Base-by-base conservation (phyloP, 345 rosid genomes). In the Raphanus raphanistrum region DNA sequence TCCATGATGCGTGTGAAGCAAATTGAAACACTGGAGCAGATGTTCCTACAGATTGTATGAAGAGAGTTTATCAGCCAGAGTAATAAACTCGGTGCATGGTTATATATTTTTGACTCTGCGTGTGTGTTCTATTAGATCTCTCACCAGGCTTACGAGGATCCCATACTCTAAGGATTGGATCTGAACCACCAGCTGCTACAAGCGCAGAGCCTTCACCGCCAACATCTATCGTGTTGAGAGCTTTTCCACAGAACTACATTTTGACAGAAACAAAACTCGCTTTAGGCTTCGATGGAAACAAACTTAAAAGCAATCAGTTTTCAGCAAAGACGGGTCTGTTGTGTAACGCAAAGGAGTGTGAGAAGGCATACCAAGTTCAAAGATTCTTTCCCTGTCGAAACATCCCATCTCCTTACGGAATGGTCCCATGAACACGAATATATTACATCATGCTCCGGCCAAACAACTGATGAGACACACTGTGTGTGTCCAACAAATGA, bases 71-170 rank as follows among this genome's bases (percentile, higher is more conserved):
- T 64, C 38, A 71, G 15, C 72, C 2, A 50, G 8, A 2, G 27
- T 48, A 11, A 59, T 33, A 13, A 72, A 9, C 26, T 31, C 27
- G 3, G 75, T 54, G 74, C 29, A 4, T 74, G 75, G 64, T 73
- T 12, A 58, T 32, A 71, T 38, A 57, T 26, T 59, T 59, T 74
- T 60, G 66, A 54, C 31, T 63, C 12, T 4, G 32, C 5, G 5
- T 62, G 63, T 62, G 63, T 33, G 35, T 74, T 36, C 52, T 8
- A 65, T 55, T 54, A 68, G 27, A 73, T 48, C 36, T 76, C 75
- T 38, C 9, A 96, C 98, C 99, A 84, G 98, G 98, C 83, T 91
- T 93, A 63, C 99, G 92, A 70, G 97, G 96, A 85, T 96, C 99
- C 97, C 98, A 96, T 77, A 96, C 84, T 82, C 99, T 87, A 71